These are phyloP conservation scores for Malassezia vespertilionis DNA, from an alignment of 1,284 basidiomycete genomes.

Conservation along the genomic window DNA sequence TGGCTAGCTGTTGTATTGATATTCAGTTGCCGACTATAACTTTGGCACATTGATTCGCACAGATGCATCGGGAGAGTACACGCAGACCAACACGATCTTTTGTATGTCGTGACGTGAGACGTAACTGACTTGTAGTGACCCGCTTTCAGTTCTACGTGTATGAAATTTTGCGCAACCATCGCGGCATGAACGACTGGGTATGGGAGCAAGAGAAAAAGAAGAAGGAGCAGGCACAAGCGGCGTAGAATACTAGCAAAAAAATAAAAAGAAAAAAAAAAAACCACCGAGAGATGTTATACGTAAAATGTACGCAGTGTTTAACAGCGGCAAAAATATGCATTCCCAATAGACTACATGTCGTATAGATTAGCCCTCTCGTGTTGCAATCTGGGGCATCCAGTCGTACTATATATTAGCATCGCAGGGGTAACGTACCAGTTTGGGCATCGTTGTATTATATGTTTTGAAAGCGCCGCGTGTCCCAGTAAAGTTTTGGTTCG, in stretches of 20 bases:
- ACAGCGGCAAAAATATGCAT: not conserved
- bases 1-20: not conserved
- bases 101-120: conserved; percentile 52
- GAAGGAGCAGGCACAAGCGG: no score
- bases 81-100: conserved; percentile 86
- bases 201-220: conserved; percentile 39
- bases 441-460: conserved; percentile 37
- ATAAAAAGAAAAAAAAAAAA: no score
- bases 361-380: conserved; percentile 18
- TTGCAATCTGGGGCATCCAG: conserved; percentile 41
- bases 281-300: no score
- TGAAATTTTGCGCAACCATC: conserved; percentile 85
- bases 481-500: conserved; percentile 40
- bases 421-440: conserved; percentile 39
- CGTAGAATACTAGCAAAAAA: no score
- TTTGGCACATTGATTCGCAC: conserved; percentile 89
- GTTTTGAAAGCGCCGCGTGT: conserved; percentile 40
- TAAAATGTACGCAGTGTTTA: no score
- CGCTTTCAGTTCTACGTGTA: conserved; percentile 74
- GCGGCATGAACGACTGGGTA: conserved; percentile 81
- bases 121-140: conserved; percentile 33
- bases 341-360: not conserved
- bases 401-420: conserved; percentile 19
- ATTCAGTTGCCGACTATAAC: conserved; percentile 72
- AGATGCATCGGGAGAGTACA: conserved; percentile 71